These are phyloP conservation scores for Dichotomopilus funicola DNA, from an alignment of 2,329 filamentous ascomycete genomes.

Conservation along the genomic window DNA sequence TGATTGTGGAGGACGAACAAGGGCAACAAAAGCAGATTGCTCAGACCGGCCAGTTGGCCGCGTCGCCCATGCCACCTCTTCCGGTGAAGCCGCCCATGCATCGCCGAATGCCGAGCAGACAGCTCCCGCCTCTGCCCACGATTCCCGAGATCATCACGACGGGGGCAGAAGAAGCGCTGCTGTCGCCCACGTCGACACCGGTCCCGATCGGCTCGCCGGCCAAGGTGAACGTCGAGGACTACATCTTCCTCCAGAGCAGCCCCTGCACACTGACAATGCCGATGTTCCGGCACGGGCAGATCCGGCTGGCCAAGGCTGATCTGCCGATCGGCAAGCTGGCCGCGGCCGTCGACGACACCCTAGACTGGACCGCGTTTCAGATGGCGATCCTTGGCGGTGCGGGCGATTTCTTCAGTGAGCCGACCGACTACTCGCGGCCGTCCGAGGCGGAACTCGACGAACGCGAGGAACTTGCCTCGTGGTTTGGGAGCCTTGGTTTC, in stretches of 20 bases:
- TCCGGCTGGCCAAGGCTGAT: conserved; percentile 45
- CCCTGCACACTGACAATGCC: conserved; percentile 45
- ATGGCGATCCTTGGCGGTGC: conserved; percentile 56
- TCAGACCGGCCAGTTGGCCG: not conserved
- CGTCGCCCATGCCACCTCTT: conserved; percentile 3
- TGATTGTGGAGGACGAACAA: conserved; percentile 10
- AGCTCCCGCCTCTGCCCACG: conserved; percentile 31
- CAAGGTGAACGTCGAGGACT: conserved; percentile 32
- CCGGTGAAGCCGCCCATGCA: conserved; percentile 11
- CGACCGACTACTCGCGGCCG: conserved; percentile 34
- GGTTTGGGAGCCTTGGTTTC: conserved; percentile 48
- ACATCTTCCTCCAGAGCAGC: conserved; percentile 43
- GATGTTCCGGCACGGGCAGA: conserved; percentile 48
- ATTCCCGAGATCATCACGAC: conserved; percentile 37
- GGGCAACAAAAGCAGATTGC: not conserved
- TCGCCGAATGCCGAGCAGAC: conserved; percentile 18
- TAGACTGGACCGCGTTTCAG: conserved; percentile 61
- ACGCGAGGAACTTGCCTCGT: conserved; percentile 41
- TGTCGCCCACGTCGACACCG: conserved; percentile 14
- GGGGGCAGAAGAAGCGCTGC: conserved; percentile 15
- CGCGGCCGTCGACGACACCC: conserved; percentile 41
- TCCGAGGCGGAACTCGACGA: conserved; percentile 38
- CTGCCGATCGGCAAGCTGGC: conserved; percentile 25
- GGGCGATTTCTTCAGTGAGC: conserved; percentile 43
- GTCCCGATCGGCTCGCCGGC: conserved; percentile 4